phyloP scores from a whole-genome alignment of 495 filamentous ascomycete species.

The Xylaria cubensis region DNA sequence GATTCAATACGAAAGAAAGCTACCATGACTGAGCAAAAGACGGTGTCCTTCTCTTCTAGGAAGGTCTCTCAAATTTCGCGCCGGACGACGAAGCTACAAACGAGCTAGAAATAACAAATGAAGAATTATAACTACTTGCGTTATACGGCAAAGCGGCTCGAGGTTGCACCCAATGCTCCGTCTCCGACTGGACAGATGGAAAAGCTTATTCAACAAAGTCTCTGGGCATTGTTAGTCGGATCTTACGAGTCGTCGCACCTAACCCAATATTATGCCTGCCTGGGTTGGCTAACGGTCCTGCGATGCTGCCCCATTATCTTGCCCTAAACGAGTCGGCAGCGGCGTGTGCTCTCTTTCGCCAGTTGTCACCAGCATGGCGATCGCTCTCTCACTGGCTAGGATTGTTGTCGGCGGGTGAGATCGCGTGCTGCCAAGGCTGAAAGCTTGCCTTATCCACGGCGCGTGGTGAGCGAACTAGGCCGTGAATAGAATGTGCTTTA shows the following conservation, averaged over 20 bases:
- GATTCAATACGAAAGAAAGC: constrained; percentile 17
- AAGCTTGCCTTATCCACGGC: constrained; percentile 12
- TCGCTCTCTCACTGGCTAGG: not conserved
- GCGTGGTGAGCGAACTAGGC: constrained; percentile 31
- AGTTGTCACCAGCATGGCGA: not conserved
- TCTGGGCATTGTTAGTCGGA: not conserved
- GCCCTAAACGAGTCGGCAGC: not conserved
- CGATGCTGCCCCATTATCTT: constrained; percentile 14
- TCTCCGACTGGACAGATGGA: constrained; percentile 1
- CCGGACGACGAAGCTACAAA: constrained; percentile 9
- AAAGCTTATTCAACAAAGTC: constrained; percentile 15
- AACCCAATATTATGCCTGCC: not conserved
- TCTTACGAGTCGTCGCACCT: constrained; percentile 4
- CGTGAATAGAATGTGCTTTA: constrained; percentile 43
- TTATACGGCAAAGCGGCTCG: constrained; percentile 2
- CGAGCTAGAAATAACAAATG: constrained; percentile 17
- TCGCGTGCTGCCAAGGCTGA: constrained; percentile 25
- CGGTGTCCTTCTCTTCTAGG: constrained; percentile 39
- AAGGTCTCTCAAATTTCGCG: constrained; percentile 34
- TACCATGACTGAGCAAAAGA: not conserved
- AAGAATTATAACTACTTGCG: constrained; percentile 10
- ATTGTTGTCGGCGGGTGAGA: not conserved
- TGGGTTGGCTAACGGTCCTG: not conserved
- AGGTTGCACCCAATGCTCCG: constrained; percentile 18
- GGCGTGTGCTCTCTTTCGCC: constrained; percentile 2